phyloP scores from a whole-genome alignment of 768 basidiomycete genomes.

The Hypsizygus marmoreus region DNA sequence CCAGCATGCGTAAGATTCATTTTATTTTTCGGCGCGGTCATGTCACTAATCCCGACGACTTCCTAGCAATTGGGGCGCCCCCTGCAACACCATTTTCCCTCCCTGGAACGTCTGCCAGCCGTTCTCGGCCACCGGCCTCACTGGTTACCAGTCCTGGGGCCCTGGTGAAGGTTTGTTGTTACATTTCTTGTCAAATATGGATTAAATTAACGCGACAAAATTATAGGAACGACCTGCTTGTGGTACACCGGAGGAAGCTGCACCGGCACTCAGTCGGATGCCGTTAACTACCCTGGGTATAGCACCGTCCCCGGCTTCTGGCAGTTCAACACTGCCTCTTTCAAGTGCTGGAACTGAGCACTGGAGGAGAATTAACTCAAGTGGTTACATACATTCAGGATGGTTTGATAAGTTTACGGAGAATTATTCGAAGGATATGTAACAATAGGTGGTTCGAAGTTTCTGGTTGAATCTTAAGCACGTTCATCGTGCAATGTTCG shows the following conservation, averaged over 20 bases:
- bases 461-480: no score
- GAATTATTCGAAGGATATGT: no score
- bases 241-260: constrained; percentile 11
- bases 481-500: no score
- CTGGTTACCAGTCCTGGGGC: constrained; percentile 10
- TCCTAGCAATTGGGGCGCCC: not conserved
- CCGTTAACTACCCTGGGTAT: constrained; percentile 7
- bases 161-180: constrained; percentile 3
- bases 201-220: not conserved
- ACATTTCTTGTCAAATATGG: not conserved
- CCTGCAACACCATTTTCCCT: constrained; percentile 7
- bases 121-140: constrained; percentile 8
- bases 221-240: constrained; percentile 8
- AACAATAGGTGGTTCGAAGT: no score
- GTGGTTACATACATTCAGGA: no score
- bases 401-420: no score
- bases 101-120: constrained; percentile 10
- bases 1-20: not conserved
- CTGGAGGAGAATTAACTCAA: no score
- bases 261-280: constrained; percentile 8
- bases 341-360: constrained; percentile 12
- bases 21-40: not conserved
- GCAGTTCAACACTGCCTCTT: constrained; percentile 11
- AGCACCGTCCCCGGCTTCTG: constrained; percentile 8
- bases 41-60: not conserved